Percentiles rank a stretch among this genome's conserved stretches.
Evolutionary conservation across 2,329 filamentous ascomycete genomes (phyloP).

Genomic region (Teratosphaeriaceae sp.): DNA sequence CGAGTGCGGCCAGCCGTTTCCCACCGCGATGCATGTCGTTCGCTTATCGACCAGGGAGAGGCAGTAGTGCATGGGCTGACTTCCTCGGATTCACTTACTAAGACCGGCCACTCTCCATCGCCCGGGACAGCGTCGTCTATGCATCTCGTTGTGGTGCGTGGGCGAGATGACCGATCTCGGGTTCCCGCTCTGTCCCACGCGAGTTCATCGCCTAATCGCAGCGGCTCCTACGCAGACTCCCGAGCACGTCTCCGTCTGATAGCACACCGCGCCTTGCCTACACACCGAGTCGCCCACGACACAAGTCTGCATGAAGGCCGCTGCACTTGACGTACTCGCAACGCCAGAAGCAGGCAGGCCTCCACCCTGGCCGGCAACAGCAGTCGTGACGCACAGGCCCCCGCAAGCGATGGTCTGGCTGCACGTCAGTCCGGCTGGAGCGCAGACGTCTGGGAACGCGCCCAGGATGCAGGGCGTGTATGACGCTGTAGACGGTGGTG

Average conservation of each 20-base stretch:
- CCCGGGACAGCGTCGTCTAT: no score
- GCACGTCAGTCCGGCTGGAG: background rate
- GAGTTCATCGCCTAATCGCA: no score
- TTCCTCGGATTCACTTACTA: no score
- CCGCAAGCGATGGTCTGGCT: background rate
- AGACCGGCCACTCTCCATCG: no score
- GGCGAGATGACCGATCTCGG: no score
- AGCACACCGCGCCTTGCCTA: background rate
- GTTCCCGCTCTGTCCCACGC: no score
- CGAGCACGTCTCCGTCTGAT: background rate
- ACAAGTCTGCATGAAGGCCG: background rate
- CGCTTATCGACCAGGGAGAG: no score
- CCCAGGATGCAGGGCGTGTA: background rate
- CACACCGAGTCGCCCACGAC: background rate
- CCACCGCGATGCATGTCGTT: no score
- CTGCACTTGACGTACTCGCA: background rate
- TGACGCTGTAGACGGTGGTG: background rate
- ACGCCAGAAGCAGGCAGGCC: background rate
- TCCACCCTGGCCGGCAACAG: no score
- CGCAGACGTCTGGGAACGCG: background rate
- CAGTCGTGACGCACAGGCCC: background rate
- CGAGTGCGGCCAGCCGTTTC: no score
- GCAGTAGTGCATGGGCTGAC: no score
- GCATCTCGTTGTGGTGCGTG: no score
- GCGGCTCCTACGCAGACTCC: background rate